These are phyloP conservation scores for Talaromyces ruber DNA, from an alignment of 495 filamentous ascomycete genomes.

Conservation along the genomic window DNA sequence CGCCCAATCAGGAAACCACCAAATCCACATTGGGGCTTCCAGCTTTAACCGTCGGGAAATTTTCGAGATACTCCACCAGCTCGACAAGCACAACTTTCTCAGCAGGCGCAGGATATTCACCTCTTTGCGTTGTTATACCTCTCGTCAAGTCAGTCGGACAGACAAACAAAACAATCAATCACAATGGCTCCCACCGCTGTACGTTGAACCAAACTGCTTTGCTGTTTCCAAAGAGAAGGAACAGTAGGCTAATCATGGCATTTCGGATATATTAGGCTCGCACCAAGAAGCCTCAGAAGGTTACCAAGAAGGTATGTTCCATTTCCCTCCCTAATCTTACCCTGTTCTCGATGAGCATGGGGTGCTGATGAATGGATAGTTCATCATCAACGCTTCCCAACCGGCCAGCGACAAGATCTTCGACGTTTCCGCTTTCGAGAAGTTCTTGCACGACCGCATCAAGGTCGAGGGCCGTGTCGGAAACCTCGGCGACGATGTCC, in stretches of 20 bases:
- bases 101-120: constrained; percentile 49
- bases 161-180: constrained; percentile 21
- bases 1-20: constrained; percentile 9
- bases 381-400: constrained; percentile 97
- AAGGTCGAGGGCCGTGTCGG: constrained; percentile 97
- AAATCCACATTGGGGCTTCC: constrained; percentile 13
- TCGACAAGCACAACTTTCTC: not conserved
- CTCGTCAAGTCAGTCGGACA: constrained; percentile 1
- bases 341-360: not conserved
- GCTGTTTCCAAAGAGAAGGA: constrained; percentile 63
- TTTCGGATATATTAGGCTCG: constrained; percentile 29
- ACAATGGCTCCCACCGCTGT: constrained; percentile 56
- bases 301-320: constrained; percentile 53
- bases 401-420: constrained; percentile 99
- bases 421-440: constrained; percentile 96
- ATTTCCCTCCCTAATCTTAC: not conserved
- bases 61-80: constrained; percentile 8
- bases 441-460: constrained; percentile 98
- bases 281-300: constrained; percentile 57
- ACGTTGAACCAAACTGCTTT: constrained; percentile 78
- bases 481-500: constrained; percentile 90
- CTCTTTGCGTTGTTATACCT: constrained; percentile 45
- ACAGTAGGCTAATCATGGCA: constrained; percentile 30
- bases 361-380: constrained; percentile 40
- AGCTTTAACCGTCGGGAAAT: constrained; percentile 17